Evolutionary conservation across 2,329 filamentous ascomycete genomes (phyloP).

Genomic region (Pyrenophora seminiperda): DNA sequence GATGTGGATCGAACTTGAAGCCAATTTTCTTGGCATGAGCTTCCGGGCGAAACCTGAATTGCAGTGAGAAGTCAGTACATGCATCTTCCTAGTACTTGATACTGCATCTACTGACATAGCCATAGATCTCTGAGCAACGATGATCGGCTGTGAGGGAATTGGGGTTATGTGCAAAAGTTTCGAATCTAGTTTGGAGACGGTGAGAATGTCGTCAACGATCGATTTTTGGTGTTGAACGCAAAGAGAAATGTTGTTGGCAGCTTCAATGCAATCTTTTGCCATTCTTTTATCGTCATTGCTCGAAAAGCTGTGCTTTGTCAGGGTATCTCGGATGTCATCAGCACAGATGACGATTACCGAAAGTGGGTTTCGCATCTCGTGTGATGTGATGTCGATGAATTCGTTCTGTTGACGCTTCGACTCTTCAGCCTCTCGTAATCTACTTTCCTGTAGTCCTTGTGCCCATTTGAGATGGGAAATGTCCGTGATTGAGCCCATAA

Average conservation of each 20-base stretch:
- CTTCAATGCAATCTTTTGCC: conserved; percentile 35
- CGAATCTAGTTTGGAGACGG: conserved; percentile 41
- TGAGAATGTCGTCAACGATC: conserved; percentile 45
- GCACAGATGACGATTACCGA: conserved; percentile 43
- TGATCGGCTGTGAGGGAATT: conserved; percentile 45
- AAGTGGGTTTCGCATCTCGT: conserved; percentile 47
- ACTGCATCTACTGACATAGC: conserved; percentile 35
- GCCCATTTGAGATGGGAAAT: conserved; percentile 46
- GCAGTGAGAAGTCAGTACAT: neutral
- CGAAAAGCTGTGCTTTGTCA: conserved; percentile 27
- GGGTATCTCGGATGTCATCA: conserved; percentile 39
- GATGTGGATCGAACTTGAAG: conserved; percentile 40
- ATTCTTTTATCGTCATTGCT: conserved; percentile 17
- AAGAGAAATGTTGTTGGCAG: conserved; percentile 49
- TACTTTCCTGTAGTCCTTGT: conserved; percentile 40
- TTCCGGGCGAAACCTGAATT: conserved; percentile 37
- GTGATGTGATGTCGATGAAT: conserved; percentile 46
- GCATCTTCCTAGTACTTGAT: neutral
- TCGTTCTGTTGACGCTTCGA: conserved; percentile 44
- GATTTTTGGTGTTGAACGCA: conserved; percentile 45
- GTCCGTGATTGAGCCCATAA: conserved; percentile 42
- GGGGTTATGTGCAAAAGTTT: conserved; percentile 44
- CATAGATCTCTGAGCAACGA: conserved; percentile 42
- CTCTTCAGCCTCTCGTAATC: conserved; percentile 38
- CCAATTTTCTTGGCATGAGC: conserved; percentile 38